Evolutionary conservation across 768 basidiomycete genomes (phyloP), one percentile per base, ranked within the genome.

Genomic region (Leccinellum rugosiceps): DNA sequence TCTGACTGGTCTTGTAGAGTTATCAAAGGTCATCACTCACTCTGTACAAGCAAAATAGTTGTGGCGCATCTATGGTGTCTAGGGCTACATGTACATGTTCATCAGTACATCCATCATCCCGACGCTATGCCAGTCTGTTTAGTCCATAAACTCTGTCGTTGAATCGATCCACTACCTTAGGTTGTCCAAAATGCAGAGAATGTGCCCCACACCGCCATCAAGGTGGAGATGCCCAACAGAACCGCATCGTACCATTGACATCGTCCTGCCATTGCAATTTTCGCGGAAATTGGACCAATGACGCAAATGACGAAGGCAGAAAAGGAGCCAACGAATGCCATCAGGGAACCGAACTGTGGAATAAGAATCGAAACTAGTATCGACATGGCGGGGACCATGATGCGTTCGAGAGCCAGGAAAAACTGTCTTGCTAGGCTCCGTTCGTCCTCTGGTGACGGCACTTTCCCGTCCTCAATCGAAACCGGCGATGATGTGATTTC

Each of bases 251-350:
- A 72, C 44, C 74, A 49, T 13, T 73, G 67, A 60, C 81, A 83
- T 44, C 68, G 74, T 4, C 80, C 75, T 23, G 80, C 75, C 56
- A 92, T 74, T 50, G 77, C 78, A 15, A 87, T 74, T 68, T 90
- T 90, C 5, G 88, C 88, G 25, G 82, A 76, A 38, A 95, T 76
- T 5, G 93, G 94, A 10, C 87, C 83, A 58, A 92, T 84, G 23
- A 90, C 80, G 59, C 88, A 90, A 23, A 92, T 79, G 65, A 86
- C 75, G 61, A 86, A 86, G 0, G 92, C 89, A 34, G 87, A 86
- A 70, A 93, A 92, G n/a, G 91, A 87, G 3, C 95, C 95, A 52
- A 98, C 76, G 71, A 97, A 90, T 1, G 92, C 90, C 90, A 94
- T 93, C 72, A 88, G 76, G 5, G 85, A 79, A 60, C 86, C 84